phyloP scores from a whole-genome alignment of 305 asterid genomes.

The Fraxinus sp. region DNA sequence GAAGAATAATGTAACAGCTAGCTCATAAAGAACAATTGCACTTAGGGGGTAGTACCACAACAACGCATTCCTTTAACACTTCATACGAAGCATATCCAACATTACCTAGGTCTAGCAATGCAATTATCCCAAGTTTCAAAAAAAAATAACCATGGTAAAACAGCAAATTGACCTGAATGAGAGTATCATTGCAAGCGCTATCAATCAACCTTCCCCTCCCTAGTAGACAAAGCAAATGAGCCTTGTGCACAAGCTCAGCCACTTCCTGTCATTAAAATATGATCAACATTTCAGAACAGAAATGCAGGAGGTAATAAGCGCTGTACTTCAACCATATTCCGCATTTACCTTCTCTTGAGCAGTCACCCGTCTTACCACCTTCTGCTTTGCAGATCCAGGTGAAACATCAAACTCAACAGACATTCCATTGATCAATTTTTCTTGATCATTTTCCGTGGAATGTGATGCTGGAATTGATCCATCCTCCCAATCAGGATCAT shows the following conservation, averaged over 20 bases:
- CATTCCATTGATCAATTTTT: constrained; percentile 51
- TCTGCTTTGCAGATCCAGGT: constrained; percentile 52
- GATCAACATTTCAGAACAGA: background rate
- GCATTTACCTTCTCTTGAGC: constrained; percentile 74
- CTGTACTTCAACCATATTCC: constrained; percentile 12
- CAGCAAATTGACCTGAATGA: constrained; percentile 67
- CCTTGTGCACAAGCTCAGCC: constrained; percentile 86
- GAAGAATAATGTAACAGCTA: background rate
- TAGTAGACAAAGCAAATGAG: constrained; percentile 85
- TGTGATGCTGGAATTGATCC: constrained; percentile 49
- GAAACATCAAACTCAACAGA: constrained; percentile 75
- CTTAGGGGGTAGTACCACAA: background rate
- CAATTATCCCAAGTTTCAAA: background rate
- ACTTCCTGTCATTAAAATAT: constrained; percentile 57
- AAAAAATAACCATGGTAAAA: constrained; percentile 6
- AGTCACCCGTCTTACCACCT: constrained; percentile 73
- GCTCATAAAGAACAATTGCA: background rate
- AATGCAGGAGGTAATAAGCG: constrained; percentile 10
- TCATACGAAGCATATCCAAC: constrained; percentile 11
- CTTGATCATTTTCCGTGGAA: constrained; percentile 36
- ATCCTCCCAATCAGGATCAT: constrained; percentile 85
- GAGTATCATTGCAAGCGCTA: constrained; percentile 77
- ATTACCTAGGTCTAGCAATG: background rate
- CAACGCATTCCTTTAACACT: constrained; percentile 13
- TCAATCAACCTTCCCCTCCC: constrained; percentile 93